phyloP scores from a whole-genome alignment of 2,329 filamentous ascomycete genomes.

The Neoarthrinium moseri region DNA sequence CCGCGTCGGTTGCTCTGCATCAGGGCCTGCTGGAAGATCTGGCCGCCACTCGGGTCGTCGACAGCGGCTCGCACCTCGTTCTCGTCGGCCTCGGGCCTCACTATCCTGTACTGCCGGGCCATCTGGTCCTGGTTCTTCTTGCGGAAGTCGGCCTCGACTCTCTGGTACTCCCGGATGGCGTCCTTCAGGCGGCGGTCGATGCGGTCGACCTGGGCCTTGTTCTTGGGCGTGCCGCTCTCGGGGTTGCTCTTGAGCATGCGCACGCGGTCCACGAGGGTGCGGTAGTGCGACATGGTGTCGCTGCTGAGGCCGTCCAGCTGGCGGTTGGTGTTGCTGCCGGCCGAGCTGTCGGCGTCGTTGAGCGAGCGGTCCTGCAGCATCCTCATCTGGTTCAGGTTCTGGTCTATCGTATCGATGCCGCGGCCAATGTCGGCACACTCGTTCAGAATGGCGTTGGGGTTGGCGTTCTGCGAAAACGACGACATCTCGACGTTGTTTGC shows the following conservation, averaged over 20 bases:
- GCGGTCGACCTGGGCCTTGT: slow-evolving; percentile 76
- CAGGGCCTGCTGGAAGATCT: slow-evolving; percentile 86
- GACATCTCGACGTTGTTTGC: slow-evolving; percentile 68
- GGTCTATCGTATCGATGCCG: slow-evolving; percentile 72
- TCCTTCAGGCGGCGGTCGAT: slow-evolving; percentile 77
- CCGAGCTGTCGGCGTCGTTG: slow-evolving; percentile 70
- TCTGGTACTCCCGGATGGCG: slow-evolving; percentile 80
- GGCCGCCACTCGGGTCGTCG: slow-evolving; percentile 67
- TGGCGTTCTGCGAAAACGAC: slow-evolving; percentile 55
- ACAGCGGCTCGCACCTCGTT: slow-evolving; percentile 76
- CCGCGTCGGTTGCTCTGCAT: slow-evolving; percentile 78
- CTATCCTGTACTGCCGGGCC: slow-evolving; percentile 87
- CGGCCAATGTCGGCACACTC: slow-evolving; percentile 79
- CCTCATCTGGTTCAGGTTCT: slow-evolving; percentile 69
- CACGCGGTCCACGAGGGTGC: slow-evolving; percentile 74
- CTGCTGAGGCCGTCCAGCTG: slow-evolving; percentile 72
- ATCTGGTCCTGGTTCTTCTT: slow-evolving; percentile 81
- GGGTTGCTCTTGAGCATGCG: slow-evolving; percentile 80
- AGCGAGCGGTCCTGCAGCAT: slow-evolving; percentile 70
- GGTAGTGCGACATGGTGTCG: slow-evolving; percentile 82
- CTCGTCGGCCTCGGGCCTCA: slow-evolving; percentile 76
- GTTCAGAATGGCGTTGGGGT: slow-evolving; percentile 79
- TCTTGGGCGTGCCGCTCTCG: slow-evolving; percentile 70
- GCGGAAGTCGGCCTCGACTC: slow-evolving; percentile 76
- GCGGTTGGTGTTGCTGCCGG: slow-evolving; percentile 62